Evolutionary conservation across 257 asterid species (phyloP), one percentile per base, ranked within the genome.

Genomic region (Nemophila menziesii): DNA sequence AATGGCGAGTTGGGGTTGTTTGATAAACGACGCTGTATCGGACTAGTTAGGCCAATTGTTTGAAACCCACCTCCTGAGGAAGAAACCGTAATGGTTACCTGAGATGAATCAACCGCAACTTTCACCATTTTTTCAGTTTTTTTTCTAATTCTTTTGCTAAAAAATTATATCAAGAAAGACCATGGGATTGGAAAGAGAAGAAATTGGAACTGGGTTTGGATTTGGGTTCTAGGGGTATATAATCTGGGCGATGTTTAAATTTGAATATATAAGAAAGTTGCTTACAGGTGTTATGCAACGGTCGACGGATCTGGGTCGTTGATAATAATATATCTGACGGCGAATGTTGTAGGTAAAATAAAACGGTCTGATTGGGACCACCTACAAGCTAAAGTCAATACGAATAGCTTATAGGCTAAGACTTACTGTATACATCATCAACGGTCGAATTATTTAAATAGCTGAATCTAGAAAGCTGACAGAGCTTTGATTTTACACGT

Each of bases 21-120:
- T 9, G 96, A 73, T 13, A 75, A 39, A 0, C 77, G 86, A 0
- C 95, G 92, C 2, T 72, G 86, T 63, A 67, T 46, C 0, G 95
- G 97, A 56, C 95, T 84, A 1, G 92, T 80, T 16, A 89, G 42
- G 0, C 84, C 77, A 22, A 51, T 46, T 49, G 74, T 70, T 3
- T 79, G 79, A 8, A 69, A 64, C 0, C 79, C 82, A 14, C 84
- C 92, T 41, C 95, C 72, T 54, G 93, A 66, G 0, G 94, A 78
- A 1, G 94, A 78, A 34, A 86, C 80, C 0, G 85, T 79, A 27
- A 85, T 87, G 0, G 79, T 84, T 72, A 78, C 92, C 42, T 92
- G 94, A 16, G 97, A 81, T 27, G 95, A 75, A 45, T 82, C 73
- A 16, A 60, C 51, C 13, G 67, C 68, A 82, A 59, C 72, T 68